Evolutionary conservation across 768 basidiomycete genomes (phyloP).

Genomic region (Trametes villosa): DNA sequence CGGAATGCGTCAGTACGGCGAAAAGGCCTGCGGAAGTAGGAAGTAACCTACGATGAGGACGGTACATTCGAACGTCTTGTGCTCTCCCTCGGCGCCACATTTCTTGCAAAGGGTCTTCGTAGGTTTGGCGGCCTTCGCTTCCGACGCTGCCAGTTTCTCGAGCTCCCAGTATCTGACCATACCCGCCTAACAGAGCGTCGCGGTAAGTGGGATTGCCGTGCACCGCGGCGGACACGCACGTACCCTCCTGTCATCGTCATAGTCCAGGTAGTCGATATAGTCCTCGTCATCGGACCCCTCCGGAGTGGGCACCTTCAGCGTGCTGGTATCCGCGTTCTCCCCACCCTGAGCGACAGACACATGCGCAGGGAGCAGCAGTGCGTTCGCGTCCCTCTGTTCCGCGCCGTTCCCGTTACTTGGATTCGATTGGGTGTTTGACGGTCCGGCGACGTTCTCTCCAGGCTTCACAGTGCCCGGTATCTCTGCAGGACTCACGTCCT

Average conservation of each 20-base stretch:
- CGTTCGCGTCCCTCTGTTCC: conserved; percentile 14
- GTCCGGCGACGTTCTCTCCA: conserved; percentile 17
- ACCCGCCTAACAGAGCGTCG: conserved; percentile 45
- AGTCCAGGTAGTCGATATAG: conserved; percentile 81
- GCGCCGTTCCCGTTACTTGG: conserved; percentile 1
- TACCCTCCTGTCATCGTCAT: conserved; percentile 63
- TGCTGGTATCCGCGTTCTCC: conserved; percentile 38
- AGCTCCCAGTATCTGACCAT: conserved; percentile 68
- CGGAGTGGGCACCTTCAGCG: conserved; percentile 49
- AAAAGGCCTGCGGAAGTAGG: neutral
- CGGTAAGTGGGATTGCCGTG: neutral
- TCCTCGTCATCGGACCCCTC: conserved; percentile 56
- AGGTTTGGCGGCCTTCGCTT: conserved; percentile 35
- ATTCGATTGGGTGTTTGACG: neutral
- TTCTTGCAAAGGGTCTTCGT: conserved; percentile 68
- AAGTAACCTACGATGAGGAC: conserved; percentile 63
- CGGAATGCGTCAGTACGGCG: neutral
- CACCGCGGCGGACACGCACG: conserved; percentile 22
- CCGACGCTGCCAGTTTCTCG: conserved; percentile 43
- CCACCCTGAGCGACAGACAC: conserved; percentile 51
- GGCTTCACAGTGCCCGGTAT: conserved; percentile 35
- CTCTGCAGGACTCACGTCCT: conserved; percentile 51
- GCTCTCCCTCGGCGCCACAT: conserved; percentile 76
- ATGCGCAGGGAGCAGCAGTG: conserved; percentile 68
- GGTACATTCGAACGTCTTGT: conserved; percentile 70